Percentiles rank a stretch among this genome's conserved stretches.
Conservation (phyloP, 2,329 filamentous ascomycete genomes). For the Colletotrichum liriopes region DNA sequence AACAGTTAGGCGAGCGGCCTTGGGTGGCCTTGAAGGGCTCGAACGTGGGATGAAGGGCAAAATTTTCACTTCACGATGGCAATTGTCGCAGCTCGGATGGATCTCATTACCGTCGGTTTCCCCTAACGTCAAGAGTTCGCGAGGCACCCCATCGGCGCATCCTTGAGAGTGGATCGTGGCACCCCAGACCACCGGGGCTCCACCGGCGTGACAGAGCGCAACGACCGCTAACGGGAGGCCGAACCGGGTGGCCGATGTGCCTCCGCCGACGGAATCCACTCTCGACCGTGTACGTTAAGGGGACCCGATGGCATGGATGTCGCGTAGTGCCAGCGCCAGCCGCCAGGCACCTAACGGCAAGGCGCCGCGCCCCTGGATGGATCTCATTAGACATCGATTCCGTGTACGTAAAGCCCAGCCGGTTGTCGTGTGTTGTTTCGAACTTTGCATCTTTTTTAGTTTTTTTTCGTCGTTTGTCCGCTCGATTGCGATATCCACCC, state of each 20-base stretch:
- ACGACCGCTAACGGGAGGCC: slow-evolving; percentile 41
- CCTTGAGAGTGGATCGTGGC: slow-evolving; percentile 24
- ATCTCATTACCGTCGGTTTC: slow-evolving; percentile 41
- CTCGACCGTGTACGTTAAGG: slow-evolving; percentile 44
- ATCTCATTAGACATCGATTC: slow-evolving; percentile 44
- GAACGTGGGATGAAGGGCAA: slow-evolving; percentile 13
- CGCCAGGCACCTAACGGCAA: slow-evolving; percentile 43
- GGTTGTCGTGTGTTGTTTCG: slow-evolving; percentile 37
- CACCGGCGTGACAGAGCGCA: slow-evolving; percentile 34
- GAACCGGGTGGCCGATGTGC: slow-evolving; percentile 41
- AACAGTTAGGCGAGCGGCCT: slow-evolving; percentile 4
- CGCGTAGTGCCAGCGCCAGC: slow-evolving; percentile 34
- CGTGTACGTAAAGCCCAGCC: slow-evolving; percentile 44
- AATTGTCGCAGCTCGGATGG: slow-evolving; percentile 36
- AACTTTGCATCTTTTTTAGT: slow-evolving; percentile 26
- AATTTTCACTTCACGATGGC: slow-evolving; percentile 42
- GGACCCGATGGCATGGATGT: slow-evolving; percentile 43
- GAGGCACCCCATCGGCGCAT: slow-evolving; percentile 36
- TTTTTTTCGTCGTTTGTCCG: slow-evolving; percentile 31
- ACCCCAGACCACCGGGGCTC: slow-evolving; percentile 28
- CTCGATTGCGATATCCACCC: slow-evolving; percentile 36
- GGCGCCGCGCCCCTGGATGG: slow-evolving; percentile 42
- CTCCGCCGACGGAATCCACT: slow-evolving; percentile 37
- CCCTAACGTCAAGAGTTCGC: slow-evolving; percentile 44
- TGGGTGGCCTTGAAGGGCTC: background rate